Evolutionary conservation across 2,329 filamentous ascomycete genomes (phyloP).

Genomic region (Dactylonectria estremocensis): DNA sequence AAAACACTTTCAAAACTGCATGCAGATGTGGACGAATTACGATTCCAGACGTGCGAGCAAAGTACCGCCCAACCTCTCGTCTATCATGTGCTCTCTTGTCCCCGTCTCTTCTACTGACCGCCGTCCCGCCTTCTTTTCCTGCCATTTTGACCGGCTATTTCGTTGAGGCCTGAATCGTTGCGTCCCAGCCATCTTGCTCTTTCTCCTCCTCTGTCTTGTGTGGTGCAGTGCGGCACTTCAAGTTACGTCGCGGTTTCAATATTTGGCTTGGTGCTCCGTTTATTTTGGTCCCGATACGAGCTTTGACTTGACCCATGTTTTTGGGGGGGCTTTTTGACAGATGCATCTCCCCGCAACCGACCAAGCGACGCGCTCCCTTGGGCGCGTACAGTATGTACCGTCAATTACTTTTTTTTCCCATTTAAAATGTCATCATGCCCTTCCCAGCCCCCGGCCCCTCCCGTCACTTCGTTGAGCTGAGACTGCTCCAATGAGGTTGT

Average conservation of each 20-base stretch:
- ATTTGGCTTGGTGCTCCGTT: constrained; percentile 29
- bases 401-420: constrained; percentile 17
- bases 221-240: constrained; percentile 24
- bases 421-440: constrained; percentile 18
- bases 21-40: constrained; percentile 28
- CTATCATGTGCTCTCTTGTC: constrained; percentile 26
- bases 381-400: constrained; percentile 34
- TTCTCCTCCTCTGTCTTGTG: constrained; percentile 21
- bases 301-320: constrained; percentile 39
- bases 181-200: constrained; percentile 30
- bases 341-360: constrained; percentile 43
- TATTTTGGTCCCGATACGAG: constrained; percentile 39
- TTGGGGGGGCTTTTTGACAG: constrained; percentile 36
- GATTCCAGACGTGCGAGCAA: constrained; percentile 23
- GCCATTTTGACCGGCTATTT: constrained; percentile 8
- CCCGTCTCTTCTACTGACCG: constrained; percentile 26
- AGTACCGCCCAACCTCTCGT: constrained; percentile 31
- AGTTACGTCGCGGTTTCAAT: constrained; percentile 34
- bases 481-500: constrained; percentile 27
- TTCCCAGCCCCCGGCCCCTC: constrained; percentile 18
- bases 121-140: constrained; percentile 21
- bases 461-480: constrained; percentile 25
- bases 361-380: constrained; percentile 38
- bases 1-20: constrained; percentile 35
- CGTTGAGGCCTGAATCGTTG: constrained; percentile 22